These are phyloP conservation scores for Raphanus raphanistrum DNA, from an alignment of 345 rosid genomes.

Conservation along the genomic window DNA sequence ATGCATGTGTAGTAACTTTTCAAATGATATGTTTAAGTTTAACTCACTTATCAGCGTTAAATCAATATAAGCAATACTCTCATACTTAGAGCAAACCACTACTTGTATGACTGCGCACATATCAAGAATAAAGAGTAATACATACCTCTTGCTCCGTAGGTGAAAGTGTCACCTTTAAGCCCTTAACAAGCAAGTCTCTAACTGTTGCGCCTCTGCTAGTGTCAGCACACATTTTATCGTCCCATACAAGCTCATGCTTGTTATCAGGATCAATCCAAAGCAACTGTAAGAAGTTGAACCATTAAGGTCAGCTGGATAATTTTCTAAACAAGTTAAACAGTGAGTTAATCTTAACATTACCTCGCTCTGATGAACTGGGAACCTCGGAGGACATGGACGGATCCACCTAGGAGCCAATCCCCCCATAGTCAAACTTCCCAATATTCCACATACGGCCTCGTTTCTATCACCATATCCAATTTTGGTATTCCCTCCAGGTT, in stretches of 20 bases:
- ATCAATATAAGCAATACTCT: background rate
- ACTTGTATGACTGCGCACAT: background rate
- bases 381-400: conserved; percentile 84
- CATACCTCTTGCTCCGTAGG: conserved; percentile 83
- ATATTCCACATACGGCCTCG: conserved; percentile 55
- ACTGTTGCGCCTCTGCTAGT: conserved; percentile 92
- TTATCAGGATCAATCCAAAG: conserved; percentile 94
- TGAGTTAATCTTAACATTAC: conserved; percentile 36
- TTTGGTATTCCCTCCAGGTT: conserved; percentile 65
- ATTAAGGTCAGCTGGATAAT: conserved; percentile 2
- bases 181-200: conserved; percentile 81
- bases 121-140: conserved; percentile 7
- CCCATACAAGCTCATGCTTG: conserved; percentile 97
- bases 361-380: conserved; percentile 81
- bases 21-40: background rate
- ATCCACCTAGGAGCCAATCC: conserved; percentile 74
- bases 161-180: conserved; percentile 74
- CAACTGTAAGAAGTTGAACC: conserved; percentile 53
- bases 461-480: conserved; percentile 88
- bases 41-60: conserved; percentile 9
- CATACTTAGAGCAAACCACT: background rate
- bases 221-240: conserved; percentile 97
- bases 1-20: conserved; percentile 7
- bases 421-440: conserved; percentile 52
- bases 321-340: background rate